Evolutionary conservation across 306 rosid species (phyloP), one percentile per base, ranked within the genome.

Genomic region (Rosa multiflora): DNA sequence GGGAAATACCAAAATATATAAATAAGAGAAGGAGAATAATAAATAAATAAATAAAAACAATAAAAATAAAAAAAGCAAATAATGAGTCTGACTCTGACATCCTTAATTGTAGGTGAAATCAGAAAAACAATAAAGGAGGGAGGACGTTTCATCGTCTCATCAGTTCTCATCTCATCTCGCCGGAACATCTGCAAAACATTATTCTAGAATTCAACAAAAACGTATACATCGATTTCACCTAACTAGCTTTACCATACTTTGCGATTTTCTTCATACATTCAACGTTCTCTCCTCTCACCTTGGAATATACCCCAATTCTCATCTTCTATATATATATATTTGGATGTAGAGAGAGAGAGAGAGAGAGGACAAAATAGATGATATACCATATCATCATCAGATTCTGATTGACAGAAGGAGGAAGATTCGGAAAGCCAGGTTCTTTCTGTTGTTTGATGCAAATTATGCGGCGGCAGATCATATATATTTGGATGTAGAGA

Each of bases 41-140:
- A 10, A 42, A 4, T 8, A 32, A 32, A 1, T 32, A 1, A 1
- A 32, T 6, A 8, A 42, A 5, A 42, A 42, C 26, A 23, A 23
- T 23, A 42, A 62, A 3, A 58, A n/a, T n/a, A 8, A 6, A 9
- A 8, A 2, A 20, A n/a, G 20, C 29, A 55, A n/a, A 56, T n/a
- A 55, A 29, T 6, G 62, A 55, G 62, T 6, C 1, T 20, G 62
- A 55, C 15, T 8, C 62, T 4, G 67, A 61, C 39, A 61, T 23
- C 70, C 70, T 66, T 39, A 66, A 66, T 66, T 35, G 70, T 17
- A 66, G 70, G 70, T 66, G 46, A 66, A 66, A 14, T 66, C 70
- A 37, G 46, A 37, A 35, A 66, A 63, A 29, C 14, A 59, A 29
- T 8, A 10, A 39, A n/a, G 46, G 26, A 66, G 46, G 70, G 46